A percentile compares a stretch with the other conserved stretches of the same genome.
phyloP scores from a whole-genome alignment of 352 stramenopile genomes.

The Detonula confervacea region DNA sequence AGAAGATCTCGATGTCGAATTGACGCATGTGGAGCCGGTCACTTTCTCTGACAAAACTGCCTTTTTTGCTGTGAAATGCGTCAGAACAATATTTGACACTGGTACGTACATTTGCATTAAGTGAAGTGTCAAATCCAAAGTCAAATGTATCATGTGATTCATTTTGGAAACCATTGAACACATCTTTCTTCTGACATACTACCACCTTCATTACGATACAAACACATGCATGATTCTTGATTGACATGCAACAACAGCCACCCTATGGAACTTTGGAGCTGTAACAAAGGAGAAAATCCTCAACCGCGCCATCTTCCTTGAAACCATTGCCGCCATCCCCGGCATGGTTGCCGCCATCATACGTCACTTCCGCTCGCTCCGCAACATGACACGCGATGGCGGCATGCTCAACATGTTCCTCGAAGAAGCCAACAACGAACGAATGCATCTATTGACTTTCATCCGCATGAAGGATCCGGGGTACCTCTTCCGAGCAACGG shows the following conservation, averaged over 20 bases:
- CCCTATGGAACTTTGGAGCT: constrained; percentile 54
- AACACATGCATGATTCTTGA: too few species aligned
- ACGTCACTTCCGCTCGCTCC: constrained; percentile 87
- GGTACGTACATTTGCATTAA: constrained; percentile 3
- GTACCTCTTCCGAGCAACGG: constrained; percentile 82
- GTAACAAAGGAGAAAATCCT: constrained; percentile 75
- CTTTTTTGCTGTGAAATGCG: constrained; percentile 60
- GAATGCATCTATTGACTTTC: constrained; percentile 92
- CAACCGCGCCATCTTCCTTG: constrained; percentile 80
- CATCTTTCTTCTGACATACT: too few species aligned
- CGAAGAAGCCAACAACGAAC: constrained; percentile 91
- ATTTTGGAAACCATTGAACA: too few species aligned
- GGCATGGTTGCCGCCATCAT: constrained; percentile 80
- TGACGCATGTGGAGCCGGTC: constrained; percentile 71
- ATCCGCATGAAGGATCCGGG: constrained; percentile 89
- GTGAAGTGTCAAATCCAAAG: constrained; percentile 1
- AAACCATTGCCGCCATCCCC: constrained; percentile 84
- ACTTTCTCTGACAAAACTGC: constrained; percentile 59
- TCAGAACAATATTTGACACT: constrained; percentile 70
- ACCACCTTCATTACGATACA: too few species aligned
- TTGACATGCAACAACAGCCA: too few species aligned
- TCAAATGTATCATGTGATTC: too few species aligned
- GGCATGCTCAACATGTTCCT: constrained; percentile 91
- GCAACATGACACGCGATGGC: constrained; percentile 87
- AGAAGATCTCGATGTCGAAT: constrained; percentile 68